Percentiles rank a stretch among this genome's conserved stretches.
Conservation (phyloP, 2,329 filamentous ascomycete genomes). For the Diaporthe amygdali region DNA sequence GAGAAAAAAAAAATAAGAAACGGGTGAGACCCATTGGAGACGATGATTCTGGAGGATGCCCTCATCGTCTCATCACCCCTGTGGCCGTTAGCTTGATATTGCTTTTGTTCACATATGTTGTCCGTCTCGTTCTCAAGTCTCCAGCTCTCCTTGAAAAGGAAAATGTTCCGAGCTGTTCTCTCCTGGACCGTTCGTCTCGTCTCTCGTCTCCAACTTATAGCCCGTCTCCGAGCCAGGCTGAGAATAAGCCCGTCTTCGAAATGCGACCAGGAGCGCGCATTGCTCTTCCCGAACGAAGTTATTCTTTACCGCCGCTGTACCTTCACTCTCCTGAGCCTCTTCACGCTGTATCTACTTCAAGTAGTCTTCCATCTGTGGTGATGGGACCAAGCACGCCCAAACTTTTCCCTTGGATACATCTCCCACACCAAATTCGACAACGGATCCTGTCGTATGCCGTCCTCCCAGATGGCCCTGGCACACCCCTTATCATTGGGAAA, state of each 20-base stretch:
- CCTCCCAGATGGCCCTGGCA: not conserved
- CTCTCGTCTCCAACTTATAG: not conserved
- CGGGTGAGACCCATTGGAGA: not conserved
- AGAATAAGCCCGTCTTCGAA: not conserved
- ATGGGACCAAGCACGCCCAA: not conserved
- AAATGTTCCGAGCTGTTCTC: not conserved
- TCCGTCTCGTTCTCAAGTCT: not conserved
- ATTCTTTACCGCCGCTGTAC: not conserved
- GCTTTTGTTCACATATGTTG: not conserved
- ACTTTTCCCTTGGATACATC: not conserved
- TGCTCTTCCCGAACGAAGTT: not conserved
- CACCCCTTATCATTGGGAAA: not conserved
- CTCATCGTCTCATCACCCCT: not conserved
- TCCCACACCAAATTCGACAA: slow-evolving; percentile 7
- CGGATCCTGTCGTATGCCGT: not conserved
- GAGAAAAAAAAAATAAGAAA: not conserved
- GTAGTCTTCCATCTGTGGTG: not conserved
- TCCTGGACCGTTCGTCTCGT: not conserved
- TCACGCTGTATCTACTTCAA: not conserved
- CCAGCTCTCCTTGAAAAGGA: not conserved
- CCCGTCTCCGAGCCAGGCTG: not conserved
- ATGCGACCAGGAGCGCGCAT: not conserved
- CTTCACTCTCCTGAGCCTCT: not conserved
- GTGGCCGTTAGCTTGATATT: not conserved
- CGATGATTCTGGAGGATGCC: not conserved